Evolutionary conservation across 306 rosid genomes (phyloP), one percentile per base, ranked within the genome.

Genomic region (Begonia peltatifolia): DNA sequence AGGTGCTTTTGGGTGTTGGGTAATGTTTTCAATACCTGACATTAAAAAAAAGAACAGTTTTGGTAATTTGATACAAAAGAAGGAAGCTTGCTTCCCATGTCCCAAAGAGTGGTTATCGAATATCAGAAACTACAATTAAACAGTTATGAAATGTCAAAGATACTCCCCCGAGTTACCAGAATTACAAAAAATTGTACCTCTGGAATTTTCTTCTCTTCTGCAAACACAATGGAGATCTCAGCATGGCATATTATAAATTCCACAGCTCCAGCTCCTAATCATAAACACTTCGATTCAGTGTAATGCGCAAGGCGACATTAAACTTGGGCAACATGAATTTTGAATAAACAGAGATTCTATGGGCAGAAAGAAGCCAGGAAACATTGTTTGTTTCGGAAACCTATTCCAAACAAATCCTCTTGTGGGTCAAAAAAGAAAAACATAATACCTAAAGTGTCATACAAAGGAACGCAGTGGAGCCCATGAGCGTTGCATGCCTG

Each of bases 401-500:
- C 11, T 2, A 6, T 50, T 13, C 12, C 22, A 8, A n/a, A 15
- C 17, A n/a, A 50, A n/a, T 16, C 1, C 9, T n/a, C 5, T n/a
- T 1, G 20, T 1, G 20, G 6, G 63, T 61, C 57, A 56, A 44
- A 20, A 38, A 68, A 69, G 55, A 51, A 51, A 67, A 14, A 65
- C 64, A 58, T 78, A 1, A 62, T 76, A 92, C 99, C 99, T 67
- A 92, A 71, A 47, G 93, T 81, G 68, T 92, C 99, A 57, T 92
- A 92, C 59, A 92, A 71, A 64, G 99, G 99, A 60, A 92, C 99
- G 62, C 99, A 92, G 54, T 71, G 78, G 70, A 92, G 88, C 53
- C 81, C 99, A 68, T 83, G 96, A 67, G 96, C 99, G 63, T 86
- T 92, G 81, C 87, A 83, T 41, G 99, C 96, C 99, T 92, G 96